Percentiles rank a stretch among this genome's conserved stretches.
phyloP scores from a whole-genome alignment of 176 grass and related monocot species.

The Musa troglodytarum region DNA sequence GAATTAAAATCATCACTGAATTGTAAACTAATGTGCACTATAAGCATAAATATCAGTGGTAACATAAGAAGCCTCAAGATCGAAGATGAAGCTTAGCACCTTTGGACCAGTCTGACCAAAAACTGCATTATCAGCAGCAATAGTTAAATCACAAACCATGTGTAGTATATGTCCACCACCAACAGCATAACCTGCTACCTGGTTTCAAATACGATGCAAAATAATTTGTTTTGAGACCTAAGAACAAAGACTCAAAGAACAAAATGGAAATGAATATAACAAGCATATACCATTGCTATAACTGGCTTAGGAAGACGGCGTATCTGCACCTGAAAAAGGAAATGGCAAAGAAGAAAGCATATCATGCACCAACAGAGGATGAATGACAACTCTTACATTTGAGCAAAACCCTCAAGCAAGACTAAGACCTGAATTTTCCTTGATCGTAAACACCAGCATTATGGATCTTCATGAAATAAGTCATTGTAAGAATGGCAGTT shows the following conservation, averaged over 20 bases:
- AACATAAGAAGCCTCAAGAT: not conserved
- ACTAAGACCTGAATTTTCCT: not conserved
- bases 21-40: too few species aligned
- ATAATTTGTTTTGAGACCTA: not conserved
- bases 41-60: not conserved
- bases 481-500: too few species aligned
- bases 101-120: slow-evolving; percentile 91
- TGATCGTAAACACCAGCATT: not conserved
- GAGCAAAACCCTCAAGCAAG: not conserved
- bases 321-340: slow-evolving; percentile 63
- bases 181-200: slow-evolving; percentile 88
- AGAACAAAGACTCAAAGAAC: not conserved
- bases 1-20: too few species aligned
- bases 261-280: not conserved
- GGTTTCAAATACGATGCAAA: slow-evolving; percentile 9
- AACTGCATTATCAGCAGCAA: slow-evolving; percentile 85
- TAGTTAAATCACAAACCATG: slow-evolving; percentile 85
- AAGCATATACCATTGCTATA: slow-evolving; percentile 63
- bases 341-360: slow-evolving; percentile 6
- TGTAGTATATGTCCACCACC: slow-evolving; percentile 85
- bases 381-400: not conserved
- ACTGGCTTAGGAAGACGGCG: slow-evolving; percentile 85
- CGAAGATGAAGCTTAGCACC: slow-evolving; percentile 30
- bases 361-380: not conserved
- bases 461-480: not conserved